Evolutionary conservation across 495 filamentous ascomycete species (phyloP), one percentile per base, ranked within the genome.

Genomic region (Podospora comata): DNA sequence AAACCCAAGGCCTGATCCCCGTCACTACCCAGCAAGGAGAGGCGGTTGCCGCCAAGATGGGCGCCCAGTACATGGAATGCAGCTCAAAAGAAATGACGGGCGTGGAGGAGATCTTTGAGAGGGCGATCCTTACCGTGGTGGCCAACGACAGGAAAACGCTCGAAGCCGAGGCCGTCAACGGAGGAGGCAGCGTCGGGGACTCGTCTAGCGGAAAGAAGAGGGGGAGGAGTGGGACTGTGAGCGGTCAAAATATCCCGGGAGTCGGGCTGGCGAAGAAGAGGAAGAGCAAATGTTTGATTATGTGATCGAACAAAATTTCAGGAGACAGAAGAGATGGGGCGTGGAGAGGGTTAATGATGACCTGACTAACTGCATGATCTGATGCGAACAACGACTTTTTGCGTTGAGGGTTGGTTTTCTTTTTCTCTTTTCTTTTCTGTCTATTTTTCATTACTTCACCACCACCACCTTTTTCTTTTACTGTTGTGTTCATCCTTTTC

Each of bases 41-140:
- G 62, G 87, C 87, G 9, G 94, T 99, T 48, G 94, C 95, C 48
- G 83, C 87, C 71, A 91, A 92, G 77, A 99, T 99, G 95, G 90
- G 90, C 62, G 95, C 95, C 30, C 85, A 88, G 62, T 99, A 99
- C 80, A 92, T 96, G 82, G 95, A 99, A 81, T 99, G 95, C 86
- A 96, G 92, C 73, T 94, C 91, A 79, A 98, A 98, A 80, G 96
- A 98, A 79, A 94, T 95, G 91, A 86, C 81, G 48, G 95, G 95
- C 62, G 94, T 99, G 32, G 91, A 98, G 74, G 93, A 97, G 70
- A 93, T 99, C 72, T 99, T 99, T 77, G 88, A 93, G 71, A 81
- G 86, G 56, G 95, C 95, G 16, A 93, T 99, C 74, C 89, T 92
- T 71, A 92, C 90, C 60, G 93, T 93, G 16, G 91, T 98, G 27